Conservation (phyloP, 495 filamentous ascomycete genomes). For the Letharia lupina region DNA sequence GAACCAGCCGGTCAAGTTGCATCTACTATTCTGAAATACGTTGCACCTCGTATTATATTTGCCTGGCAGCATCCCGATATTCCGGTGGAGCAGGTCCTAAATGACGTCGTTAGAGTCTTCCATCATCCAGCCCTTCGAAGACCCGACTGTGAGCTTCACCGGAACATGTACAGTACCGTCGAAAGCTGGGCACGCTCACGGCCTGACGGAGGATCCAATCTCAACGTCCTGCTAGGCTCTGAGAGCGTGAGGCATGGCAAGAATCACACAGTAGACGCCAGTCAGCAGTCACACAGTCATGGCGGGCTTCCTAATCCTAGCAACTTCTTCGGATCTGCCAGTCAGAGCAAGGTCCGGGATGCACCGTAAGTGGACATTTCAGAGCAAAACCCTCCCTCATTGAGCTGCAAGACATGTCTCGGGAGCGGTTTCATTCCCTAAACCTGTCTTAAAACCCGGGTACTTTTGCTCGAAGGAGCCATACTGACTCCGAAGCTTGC, state of each 20-base stretch:
- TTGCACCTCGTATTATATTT: conserved; percentile 76
- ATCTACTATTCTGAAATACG: conserved; percentile 68
- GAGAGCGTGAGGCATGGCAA: conserved; percentile 71
- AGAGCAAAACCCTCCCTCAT: not conserved
- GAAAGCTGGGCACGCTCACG: conserved; percentile 63
- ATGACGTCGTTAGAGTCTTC: conserved; percentile 70
- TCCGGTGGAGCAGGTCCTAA: conserved; percentile 65
- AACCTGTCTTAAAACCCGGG: not conserved
- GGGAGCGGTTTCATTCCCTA: not conserved
- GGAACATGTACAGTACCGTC: conserved; percentile 78
- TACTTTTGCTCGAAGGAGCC: not conserved
- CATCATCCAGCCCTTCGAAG: conserved; percentile 81
- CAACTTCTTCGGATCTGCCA: conserved; percentile 23
- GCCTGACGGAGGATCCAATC: conserved; percentile 49
- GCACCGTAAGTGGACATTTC: conserved; percentile 1
- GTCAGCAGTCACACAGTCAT: conserved; percentile 16
- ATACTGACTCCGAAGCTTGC: not conserved
- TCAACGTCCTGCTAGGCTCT: conserved; percentile 64
- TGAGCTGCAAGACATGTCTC: not conserved
- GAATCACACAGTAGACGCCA: conserved; percentile 52
- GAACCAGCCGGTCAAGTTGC: conserved; percentile 78
- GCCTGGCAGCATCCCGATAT: conserved; percentile 83
- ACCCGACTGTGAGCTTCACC: conserved; percentile 63
- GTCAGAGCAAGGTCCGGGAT: conserved; percentile 23
- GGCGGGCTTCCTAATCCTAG: conserved; percentile 19